Base-by-base conservation (phyloP, 2,329 filamentous ascomycete genomes). In the Drechslerella stenobrocha region DNA sequence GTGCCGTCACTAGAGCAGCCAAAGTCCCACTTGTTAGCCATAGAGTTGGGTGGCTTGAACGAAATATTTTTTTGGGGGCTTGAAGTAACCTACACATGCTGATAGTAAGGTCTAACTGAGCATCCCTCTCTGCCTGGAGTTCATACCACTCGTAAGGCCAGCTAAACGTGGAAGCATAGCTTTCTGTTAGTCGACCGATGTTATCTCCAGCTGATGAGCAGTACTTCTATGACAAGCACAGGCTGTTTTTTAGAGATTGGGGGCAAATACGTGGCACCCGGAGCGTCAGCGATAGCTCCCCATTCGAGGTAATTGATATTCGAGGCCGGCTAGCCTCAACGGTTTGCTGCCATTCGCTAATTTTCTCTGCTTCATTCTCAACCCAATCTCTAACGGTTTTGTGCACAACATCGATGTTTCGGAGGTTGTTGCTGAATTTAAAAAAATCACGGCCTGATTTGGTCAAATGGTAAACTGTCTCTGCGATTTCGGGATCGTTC, bases 311-410 rank as follows among this genome's bases (percentile, higher is more conserved):
- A 3, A 60, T n/a, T 2, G 28, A 32, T 23, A 67, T 6, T 28
- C 51, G 47, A 18, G 63, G 63, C 15, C 35, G 32, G 24, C 44
- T 28, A n/a, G 50, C 30, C 5, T 24, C 63, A 13, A 35, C 22
- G 13, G 42, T 67, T 24, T 67, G 48, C 20, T 67, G 35, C 63
- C 60, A 66, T 11, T 53, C 53, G 4, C 11, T 42, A 9, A 47
- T 60, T 23, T 37, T 67, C n/a, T 59, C 55, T 1, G 63, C 63
- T 52, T 67, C 63, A 52, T 67, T 60, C 22, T 60, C 20, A 2
- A 67, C 63, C 63, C 63, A 67, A 22, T 67, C 63, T n/a, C 55
- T 42, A 5, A 67, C 63, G 0, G 63, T 59, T 35, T 67, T 67
- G 23, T 67, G 63, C n/a, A 67, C 55, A 4, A 67, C 53, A 11